Evolutionary conservation across 2,329 filamentous ascomycete species (phyloP), one percentile per base, ranked within the genome.

Genomic region (Nemania sp.): DNA sequence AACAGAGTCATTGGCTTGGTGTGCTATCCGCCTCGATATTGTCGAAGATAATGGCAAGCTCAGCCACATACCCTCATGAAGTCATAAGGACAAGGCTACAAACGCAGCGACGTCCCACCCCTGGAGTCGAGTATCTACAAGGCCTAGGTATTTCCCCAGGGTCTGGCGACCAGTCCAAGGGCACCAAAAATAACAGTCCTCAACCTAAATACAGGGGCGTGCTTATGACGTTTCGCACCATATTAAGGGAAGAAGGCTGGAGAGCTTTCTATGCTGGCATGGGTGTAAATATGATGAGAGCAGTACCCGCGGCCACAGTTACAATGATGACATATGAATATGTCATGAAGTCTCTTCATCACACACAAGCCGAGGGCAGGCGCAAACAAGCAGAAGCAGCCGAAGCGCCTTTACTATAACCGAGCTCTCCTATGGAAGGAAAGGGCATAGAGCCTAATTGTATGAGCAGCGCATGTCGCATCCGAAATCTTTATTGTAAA

Each of bases 241-340:
- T 99, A 57, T 75, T 97, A 31, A 78, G 77, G 28, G 94, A 99
- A 72, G 94, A 99, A 72, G 94, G 94, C 6, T 97, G 93, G 92
- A 82, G 89, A 58, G 93, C 93, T 3, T 97, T 99, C 66, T 99
- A 99, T 70, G 93, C 92, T 20, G 94, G 94, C 30, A 91, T 99
- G 79, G 94, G 94, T 31, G 96, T 93, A 43, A 99, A 99, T 74
- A 90, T 99, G 84, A 91, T 97, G 79, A 84, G 94, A 52, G 94
- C 94, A 6, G 88, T 99, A 11, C 94, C 94, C 26, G 91, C 94
- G 19, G 93, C 94, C 17, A 96, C 96, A 66, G 96, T 96, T 22
- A 99, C 94, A 3, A 95, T 99, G 88, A 80, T 97, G 68, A 97
- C 93, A 11, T 99, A 96, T 68, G 94, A 99, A 74, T 94, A 88